Conservation (phyloP, 208 protist species). For the Zelonia costaricensis region DNA sequence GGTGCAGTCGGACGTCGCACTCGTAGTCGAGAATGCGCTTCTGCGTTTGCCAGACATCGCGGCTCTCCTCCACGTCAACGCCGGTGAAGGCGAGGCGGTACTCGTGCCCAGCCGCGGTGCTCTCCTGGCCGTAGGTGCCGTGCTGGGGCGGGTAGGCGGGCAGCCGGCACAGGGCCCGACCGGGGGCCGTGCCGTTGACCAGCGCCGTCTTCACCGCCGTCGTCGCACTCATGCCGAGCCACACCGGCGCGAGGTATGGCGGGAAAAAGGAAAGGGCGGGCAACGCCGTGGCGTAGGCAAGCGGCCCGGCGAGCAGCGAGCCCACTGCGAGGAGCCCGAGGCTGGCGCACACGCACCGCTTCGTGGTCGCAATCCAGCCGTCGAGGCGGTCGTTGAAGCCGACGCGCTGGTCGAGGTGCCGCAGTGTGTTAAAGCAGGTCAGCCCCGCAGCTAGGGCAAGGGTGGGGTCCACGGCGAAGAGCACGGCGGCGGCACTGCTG, state of each 20-base stretch:
- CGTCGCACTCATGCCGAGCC: constrained; percentile 66
- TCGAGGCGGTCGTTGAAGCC: constrained; percentile 77
- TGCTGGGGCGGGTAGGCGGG: constrained; percentile 59
- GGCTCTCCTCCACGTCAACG: constrained; percentile 68
- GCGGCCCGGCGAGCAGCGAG: constrained; percentile 15
- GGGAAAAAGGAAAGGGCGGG: constrained; percentile 54
- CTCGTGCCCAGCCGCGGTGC: constrained; percentile 74
- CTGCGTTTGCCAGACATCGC: constrained; percentile 71
- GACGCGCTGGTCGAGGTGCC: constrained; percentile 53
- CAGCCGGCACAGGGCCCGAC: constrained; percentile 51
- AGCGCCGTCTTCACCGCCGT: constrained; percentile 52
- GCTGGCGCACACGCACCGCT: constrained; percentile 12
- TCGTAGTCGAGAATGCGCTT: constrained; percentile 86
- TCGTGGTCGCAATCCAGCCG: constrained; percentile 39
- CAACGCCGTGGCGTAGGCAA: constrained; percentile 14
- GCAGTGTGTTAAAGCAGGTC: constrained; percentile 49
- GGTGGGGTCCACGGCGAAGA: constrained; percentile 56
- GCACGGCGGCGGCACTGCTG: constrained; percentile 6
- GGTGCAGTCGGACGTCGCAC: constrained; percentile 79
- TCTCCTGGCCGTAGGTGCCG: constrained; percentile 57
- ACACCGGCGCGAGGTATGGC: constrained; percentile 68
- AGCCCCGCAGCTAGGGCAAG: constrained; percentile 54
- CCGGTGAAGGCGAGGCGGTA: constrained; percentile 75
- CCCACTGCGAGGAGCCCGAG: constrained; percentile 27
- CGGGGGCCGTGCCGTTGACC: constrained; percentile 55